Evolutionary conservation across 1,284 basidiomycete genomes (phyloP).

Genomic region (Ganoderma resinaceum): DNA sequence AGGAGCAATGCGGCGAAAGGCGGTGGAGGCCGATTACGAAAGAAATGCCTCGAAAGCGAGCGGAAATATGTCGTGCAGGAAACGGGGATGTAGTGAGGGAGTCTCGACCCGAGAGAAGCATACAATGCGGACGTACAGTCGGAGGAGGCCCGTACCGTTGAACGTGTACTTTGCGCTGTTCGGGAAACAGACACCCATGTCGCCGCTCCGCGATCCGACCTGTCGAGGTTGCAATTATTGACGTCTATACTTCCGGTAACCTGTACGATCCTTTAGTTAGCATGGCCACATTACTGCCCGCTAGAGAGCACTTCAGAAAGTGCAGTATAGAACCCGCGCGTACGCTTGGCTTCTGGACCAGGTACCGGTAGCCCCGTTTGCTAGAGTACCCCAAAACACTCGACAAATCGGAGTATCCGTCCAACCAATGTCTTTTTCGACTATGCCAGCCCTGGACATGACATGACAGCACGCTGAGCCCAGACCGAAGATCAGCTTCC

Average conservation of each 20-base stretch:
- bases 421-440: background rate
- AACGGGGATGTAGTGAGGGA: background rate
- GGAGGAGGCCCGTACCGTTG: conserved; percentile 59
- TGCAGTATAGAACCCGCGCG: background rate
- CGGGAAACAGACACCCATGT: conserved; percentile 57
- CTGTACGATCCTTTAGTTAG: conserved; percentile 34
- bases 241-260: conserved; percentile 58
- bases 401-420: background rate
- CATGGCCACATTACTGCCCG: too few species aligned
- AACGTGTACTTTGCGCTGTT: conserved; percentile 59
- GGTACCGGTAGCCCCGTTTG: background rate
- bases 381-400: background rate
- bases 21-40: conserved; percentile 20
- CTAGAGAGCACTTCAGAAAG: too few species aligned
- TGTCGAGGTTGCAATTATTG: conserved; percentile 46
- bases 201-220: conserved; percentile 52
- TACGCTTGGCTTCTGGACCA: background rate
- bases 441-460: background rate
- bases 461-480: background rate
- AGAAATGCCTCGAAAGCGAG: conserved; percentile 11
- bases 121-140: conserved; percentile 46
- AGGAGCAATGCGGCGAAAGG: conserved; percentile 18
- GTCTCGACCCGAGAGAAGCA: background rate
- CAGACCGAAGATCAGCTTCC: background rate
- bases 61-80: conserved; percentile 4